phyloP scores from a whole-genome alignment of 768 basidiomycete genomes.

The Trametes gibbosa region DNA sequence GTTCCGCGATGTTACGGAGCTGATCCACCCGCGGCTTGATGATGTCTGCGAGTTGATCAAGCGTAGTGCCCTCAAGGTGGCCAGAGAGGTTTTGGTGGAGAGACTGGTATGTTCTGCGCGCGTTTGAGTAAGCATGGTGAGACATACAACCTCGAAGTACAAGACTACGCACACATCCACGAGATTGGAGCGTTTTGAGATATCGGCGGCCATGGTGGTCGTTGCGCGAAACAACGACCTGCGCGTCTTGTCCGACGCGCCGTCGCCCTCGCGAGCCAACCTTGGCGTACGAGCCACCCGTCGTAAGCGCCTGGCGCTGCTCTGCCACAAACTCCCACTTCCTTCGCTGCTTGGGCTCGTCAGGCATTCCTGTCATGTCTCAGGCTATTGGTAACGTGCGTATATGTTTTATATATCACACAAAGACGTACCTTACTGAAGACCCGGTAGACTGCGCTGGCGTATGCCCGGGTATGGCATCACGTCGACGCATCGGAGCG shows the following conservation, averaged over 20 bases:
- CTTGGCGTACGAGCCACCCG: conserved; percentile 3
- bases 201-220: conserved; percentile 40
- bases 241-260: conserved; percentile 13
- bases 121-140: neutral
- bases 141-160: neutral
- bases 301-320: conserved; percentile 9
- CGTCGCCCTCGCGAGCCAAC: conserved; percentile 8
- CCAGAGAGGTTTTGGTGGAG: conserved; percentile 60
- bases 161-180: conserved; percentile 59
- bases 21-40: conserved; percentile 55
- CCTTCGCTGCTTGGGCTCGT: neutral
- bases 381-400: conserved; percentile 79
- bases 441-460: conserved; percentile 82
- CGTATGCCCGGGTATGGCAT: conserved; percentile 95
- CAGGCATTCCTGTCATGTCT: conserved; percentile 52
- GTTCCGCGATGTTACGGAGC: conserved; percentile 54
- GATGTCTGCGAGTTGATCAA: conserved; percentile 58
- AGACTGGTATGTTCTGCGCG: conserved; percentile 61
- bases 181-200: conserved; percentile 63
- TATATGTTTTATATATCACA: conserved; percentile 6
- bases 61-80: conserved; percentile 53
- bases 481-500: conserved; percentile 89
- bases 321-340: conserved; percentile 14
- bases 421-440: neutral
- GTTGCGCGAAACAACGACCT: conserved; percentile 17